Conservation (phyloP, 1,284 basidiomycete genomes). For the Grifola frondosa region DNA sequence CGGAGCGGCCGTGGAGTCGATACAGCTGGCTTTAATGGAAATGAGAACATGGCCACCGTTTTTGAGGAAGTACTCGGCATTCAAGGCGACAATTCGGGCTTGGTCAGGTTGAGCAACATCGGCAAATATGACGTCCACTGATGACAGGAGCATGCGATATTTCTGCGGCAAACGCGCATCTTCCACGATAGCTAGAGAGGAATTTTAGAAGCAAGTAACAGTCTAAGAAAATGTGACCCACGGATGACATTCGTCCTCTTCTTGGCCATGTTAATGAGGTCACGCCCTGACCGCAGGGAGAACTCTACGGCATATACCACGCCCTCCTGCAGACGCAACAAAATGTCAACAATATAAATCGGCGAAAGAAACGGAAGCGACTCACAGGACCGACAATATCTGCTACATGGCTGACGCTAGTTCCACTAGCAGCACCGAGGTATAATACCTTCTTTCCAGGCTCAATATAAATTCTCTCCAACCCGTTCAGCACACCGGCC, state of each 20-base stretch:
- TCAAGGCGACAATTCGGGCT: constrained; percentile 91
- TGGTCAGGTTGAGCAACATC: constrained; percentile 99
- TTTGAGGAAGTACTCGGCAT: constrained; percentile 97
- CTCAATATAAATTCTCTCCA: constrained; percentile 92
- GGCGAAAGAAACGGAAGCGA: constrained; percentile 4
- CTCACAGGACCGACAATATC: constrained; percentile 94
- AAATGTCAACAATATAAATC: constrained; percentile 1
- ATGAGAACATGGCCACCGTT: constrained; percentile 92
- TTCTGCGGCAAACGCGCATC: constrained; percentile 94
- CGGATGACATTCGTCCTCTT: constrained; percentile 99
- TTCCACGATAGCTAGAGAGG: constrained; percentile 87
- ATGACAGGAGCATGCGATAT: constrained; percentile 92
- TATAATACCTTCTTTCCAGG: constrained; percentile 98
- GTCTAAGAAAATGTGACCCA: constrained; percentile 42
- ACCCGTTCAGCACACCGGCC: constrained; percentile 93
- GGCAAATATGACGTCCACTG: constrained; percentile 96
- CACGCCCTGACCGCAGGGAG: constrained; percentile 93
- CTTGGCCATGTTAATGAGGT: constrained; percentile 99
- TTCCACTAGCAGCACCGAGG: constrained; percentile 95
- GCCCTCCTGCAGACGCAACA: constrained; percentile 66
- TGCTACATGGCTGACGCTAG: constrained; percentile 97
- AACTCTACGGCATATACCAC: constrained; percentile 99
- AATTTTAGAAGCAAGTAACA: background rate
- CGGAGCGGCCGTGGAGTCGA: constrained; percentile 92
- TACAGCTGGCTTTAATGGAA: constrained; percentile 99